Conservation (phyloP, 2,329 filamentous ascomycete species). For the Calonectria henricotiae region DNA sequence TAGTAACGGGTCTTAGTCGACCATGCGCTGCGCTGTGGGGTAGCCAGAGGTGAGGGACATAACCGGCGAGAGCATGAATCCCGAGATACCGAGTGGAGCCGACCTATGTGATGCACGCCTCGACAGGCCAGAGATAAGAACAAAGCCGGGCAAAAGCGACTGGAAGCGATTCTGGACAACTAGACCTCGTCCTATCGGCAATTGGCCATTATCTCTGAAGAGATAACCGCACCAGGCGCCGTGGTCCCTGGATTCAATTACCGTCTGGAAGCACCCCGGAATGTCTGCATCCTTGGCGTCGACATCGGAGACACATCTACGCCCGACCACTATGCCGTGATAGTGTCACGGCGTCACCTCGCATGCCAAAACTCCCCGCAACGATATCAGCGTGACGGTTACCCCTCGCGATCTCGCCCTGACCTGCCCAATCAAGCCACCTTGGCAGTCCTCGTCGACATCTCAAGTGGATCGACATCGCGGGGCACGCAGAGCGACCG, state of each 20-base stretch:
- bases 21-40: not conserved
- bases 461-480: slow-evolving; percentile 31
- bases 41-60: slow-evolving; percentile 14
- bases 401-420: slow-evolving; percentile 20
- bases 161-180: slow-evolving; percentile 8
- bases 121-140: slow-evolving; percentile 26
- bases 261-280: slow-evolving; percentile 24
- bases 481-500: slow-evolving; percentile 27
- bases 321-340: slow-evolving; percentile 22
- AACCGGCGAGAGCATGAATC: not conserved
- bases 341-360: slow-evolving; percentile 21
- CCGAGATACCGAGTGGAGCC: slow-evolving; percentile 14
- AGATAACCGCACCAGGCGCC: slow-evolving; percentile 18
- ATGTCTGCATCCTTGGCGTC: slow-evolving; percentile 6
- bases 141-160: slow-evolving; percentile 31
- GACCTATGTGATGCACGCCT: not conserved
- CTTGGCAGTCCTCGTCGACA: slow-evolving; percentile 15
- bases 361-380: slow-evolving; percentile 13
- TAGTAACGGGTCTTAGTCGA: slow-evolving; percentile 22
- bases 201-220: not conserved
- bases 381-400: slow-evolving; percentile 12
- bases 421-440: slow-evolving; percentile 31
- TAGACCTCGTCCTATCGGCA: slow-evolving; percentile 12
- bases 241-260: slow-evolving; percentile 12
- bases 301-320: slow-evolving; percentile 29